Evolutionary conservation across 2,329 filamentous ascomycete species (phyloP), one percentile per base, ranked within the genome.

Genomic region (Tolypocladium pustulatum): DNA sequence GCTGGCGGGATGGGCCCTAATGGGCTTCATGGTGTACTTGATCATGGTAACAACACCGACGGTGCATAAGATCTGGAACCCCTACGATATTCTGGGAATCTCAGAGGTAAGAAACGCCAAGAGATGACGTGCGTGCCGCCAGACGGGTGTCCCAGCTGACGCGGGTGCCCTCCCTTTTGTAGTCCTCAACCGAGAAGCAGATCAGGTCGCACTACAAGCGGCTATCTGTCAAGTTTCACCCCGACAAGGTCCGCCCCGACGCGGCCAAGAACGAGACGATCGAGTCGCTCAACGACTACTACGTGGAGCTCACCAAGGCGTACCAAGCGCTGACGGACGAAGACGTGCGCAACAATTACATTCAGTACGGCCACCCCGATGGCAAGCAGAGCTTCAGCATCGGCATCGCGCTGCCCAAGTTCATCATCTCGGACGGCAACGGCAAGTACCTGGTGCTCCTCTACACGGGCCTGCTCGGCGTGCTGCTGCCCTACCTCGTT

Each of bases 331-430:
- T 99, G 55, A 99, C 95, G 5, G 94, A 99, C 70, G 95, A 99
- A 75, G 94, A 97, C 49, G 83, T 97, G 61, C 89, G 94, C 69
- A 96, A 96, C 76, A 99, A 99, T 78, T 99, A 90, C 74, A 86
- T 96, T 57, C 89, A 96, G 73, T 99, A 89, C 68, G 94, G 94
- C 58, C 91, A 99, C 73, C 94, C 94, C 8, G 94, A 99, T 71
- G 94, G 94, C 70, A 97, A 97, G 81, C 94, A 99, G 76, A 93
- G 91, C 72, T 94, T 92, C 75, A 97, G 91, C 76, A 97, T 99
- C 69, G 93, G 94, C 63, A 99, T 99, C 65, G 94, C 93, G 53
- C 82, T 99, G 53, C 94, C 94, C 53, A 88, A 94, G 72, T 90
- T 94, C 74, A 91, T 99, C 67, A 83, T 99, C 58, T 89, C 90